Evolutionary conservation across 345 rosid species (phyloP), one percentile per base, ranked within the genome.

Genomic region (Noccaea caerulescens): DNA sequence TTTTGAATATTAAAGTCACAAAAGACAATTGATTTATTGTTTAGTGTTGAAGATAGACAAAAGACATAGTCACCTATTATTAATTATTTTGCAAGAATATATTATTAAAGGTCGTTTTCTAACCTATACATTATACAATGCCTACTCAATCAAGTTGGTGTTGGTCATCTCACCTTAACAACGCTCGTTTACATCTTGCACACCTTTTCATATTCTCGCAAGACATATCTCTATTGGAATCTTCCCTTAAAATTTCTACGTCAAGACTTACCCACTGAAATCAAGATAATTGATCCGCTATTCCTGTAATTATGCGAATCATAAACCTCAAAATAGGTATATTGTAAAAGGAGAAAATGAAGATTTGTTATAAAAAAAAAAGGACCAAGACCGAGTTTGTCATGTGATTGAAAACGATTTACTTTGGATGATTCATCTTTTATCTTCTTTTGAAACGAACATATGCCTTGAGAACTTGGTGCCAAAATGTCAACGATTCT

Each of bases 401-500:
- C 69, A 61, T 75, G 69, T 53, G 69, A 44, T 68, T 30, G 69
- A 62, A 74, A 75, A 64, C 57, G 52, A 68, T 36, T 25, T 44
- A 58, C 38, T 41, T 18, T 34, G 11, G 60, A 23, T 60, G 39
- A 68, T 37, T 51, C 66, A 50, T 51, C 45, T 23, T 47, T 67
- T 16, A 54, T 62, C 14, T 34, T 63, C 44, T 68, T 68, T 68
- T 62, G 53, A 55, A 68, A 66, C 52, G 70, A 62, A 68, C 38
- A 61, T 62, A 75, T 68, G 74, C 70, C 79, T 68, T 37, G 70
- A 75, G 79, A 68, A 62, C 59, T 62, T 64, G 54, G 58, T 75
- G 69, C 74, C 69, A 68, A 54, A 62, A 75, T 75, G 79, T 75
- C 79, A 75, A 75, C 74, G 70, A 68, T 68, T 68, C 69, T 54